phyloP scores from a whole-genome alignment of 345 rosid species.

The Rhizophora mangle region DNA sequence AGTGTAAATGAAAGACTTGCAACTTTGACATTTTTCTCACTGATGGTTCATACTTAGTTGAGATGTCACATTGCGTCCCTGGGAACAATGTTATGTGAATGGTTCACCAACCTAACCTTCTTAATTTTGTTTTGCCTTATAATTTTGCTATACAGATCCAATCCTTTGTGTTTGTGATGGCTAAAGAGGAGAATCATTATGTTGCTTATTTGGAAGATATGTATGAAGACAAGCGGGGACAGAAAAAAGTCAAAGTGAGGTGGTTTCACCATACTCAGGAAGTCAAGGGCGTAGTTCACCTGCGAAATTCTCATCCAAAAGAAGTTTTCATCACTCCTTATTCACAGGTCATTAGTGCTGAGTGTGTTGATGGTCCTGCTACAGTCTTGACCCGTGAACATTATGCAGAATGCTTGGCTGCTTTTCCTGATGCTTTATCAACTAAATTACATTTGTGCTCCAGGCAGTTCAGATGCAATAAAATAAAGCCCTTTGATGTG shows the following conservation, averaged over 20 bases:
- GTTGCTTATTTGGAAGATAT: constrained; percentile 96
- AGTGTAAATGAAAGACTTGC: not conserved
- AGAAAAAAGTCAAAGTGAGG: constrained; percentile 87
- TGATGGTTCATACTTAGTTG: not conserved
- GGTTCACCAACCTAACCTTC: constrained; percentile 14
- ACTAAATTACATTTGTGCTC: constrained; percentile 68
- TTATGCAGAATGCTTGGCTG: constrained; percentile 59
- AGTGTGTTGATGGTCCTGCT: constrained; percentile 92
- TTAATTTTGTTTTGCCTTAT: constrained; percentile 12
- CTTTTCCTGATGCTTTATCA: constrained; percentile 58
- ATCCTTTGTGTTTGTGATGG: constrained; percentile 94
- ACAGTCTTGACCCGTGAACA: constrained; percentile 75
- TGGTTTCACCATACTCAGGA: constrained; percentile 94
- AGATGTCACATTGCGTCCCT: not conserved
- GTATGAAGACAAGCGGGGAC: constrained; percentile 96
- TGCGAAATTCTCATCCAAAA: constrained; percentile 74
- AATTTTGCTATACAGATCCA: constrained; percentile 50
- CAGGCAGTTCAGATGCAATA: constrained; percentile 79
- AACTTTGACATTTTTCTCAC: not conserved
- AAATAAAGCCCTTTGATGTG: constrained; percentile 74
- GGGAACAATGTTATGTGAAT: not conserved
- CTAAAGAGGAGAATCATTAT: constrained; percentile 70
- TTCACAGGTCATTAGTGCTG: constrained; percentile 94
- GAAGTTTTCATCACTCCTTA: constrained; percentile 92
- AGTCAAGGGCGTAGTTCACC: constrained; percentile 70